Evolutionary conservation across 345 rosid species (phyloP), one percentile per base, ranked within the genome.

Genomic region (Pistacia integerrima): DNA sequence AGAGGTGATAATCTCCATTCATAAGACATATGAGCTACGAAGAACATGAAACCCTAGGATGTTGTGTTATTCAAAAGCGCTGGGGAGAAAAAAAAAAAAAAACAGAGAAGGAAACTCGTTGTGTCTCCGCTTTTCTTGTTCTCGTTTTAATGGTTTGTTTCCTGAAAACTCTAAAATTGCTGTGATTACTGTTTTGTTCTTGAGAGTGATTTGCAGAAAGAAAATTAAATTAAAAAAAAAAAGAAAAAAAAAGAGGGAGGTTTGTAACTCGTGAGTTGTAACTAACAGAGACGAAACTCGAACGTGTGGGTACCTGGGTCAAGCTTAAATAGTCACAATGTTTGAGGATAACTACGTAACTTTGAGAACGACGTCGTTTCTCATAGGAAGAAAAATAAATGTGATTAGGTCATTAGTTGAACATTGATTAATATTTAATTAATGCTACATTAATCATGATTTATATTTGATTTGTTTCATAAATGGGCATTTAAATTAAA

Each of bases 1-100:
- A 67, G 79, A 66, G 74, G 82, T 74, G 79, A 74, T 78, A 82
- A 85, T 81, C 91, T 86, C 91, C 91, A 91, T 87, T 85, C 76
- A 84, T 57, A 66, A 87, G 87, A 87, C 90, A 94, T 88, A 79
- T 87, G 89, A 83, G 82, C 87, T 76, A 77, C 73, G 20, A 77
- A 75, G 69, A 72, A 69, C 83, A 88, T 82, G 74, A 80, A 86
- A 85, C 86, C 86, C 84, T 88, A 86, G 57, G 30, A 64, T 75
- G 73, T 72, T 7, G 46, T 4, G 30, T 49, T 67, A 11, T 51
- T 10, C 36, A 41, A 13, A 54, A 1, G 12, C 49, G 41, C 18
- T 30, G 8, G 25, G 2, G 17, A 1, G 13, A 52, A 10, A 5
- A 51, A 28, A 18, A 54, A 52, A 54, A 16, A 4, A 54, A 18